phyloP scores from a whole-genome alignment of 2,329 filamentous ascomycete genomes.

The Zasmidium cellare region DNA sequence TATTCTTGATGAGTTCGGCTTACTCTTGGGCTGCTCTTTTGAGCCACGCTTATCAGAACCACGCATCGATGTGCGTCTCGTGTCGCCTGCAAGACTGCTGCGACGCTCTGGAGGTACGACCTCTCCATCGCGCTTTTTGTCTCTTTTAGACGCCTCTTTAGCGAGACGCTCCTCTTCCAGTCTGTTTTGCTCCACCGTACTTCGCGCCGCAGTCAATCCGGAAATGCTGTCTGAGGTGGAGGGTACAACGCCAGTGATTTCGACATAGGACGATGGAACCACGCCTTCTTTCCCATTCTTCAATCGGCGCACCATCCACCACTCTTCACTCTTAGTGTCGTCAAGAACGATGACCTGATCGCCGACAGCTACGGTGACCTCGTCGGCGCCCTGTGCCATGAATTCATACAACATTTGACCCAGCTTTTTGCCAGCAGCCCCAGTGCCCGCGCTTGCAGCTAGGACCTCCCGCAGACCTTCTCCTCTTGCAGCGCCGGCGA shows the following conservation, averaged over 20 bases:
- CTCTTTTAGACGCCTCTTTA: slow-evolving; percentile 71
- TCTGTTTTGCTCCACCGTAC: slow-evolving; percentile 73
- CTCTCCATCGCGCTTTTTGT: slow-evolving; percentile 57
- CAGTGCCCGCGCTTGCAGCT: slow-evolving; percentile 69
- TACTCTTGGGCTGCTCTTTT: slow-evolving; percentile 60
- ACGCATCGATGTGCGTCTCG: slow-evolving; percentile 21
- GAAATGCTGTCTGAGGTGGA: slow-evolving; percentile 50
- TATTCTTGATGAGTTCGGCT: slow-evolving; percentile 79
- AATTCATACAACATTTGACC: slow-evolving; percentile 92
- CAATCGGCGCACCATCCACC: slow-evolving; percentile 91
- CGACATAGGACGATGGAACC: slow-evolving; percentile 93
- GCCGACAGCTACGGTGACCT: slow-evolving; percentile 85
- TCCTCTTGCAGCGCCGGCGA: slow-evolving; percentile 82
- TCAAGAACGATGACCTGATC: slow-evolving; percentile 92
- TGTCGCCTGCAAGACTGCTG: slow-evolving; percentile 67
- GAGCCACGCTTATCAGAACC: slow-evolving; percentile 48
- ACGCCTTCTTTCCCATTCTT: slow-evolving; percentile 95
- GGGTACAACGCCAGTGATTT: slow-evolving; percentile 70
- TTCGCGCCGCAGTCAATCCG: slow-evolving; percentile 62
- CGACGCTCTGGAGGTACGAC: slow-evolving; percentile 73
- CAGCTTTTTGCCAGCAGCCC: slow-evolving; percentile 65
- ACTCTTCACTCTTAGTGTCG: slow-evolving; percentile 90
- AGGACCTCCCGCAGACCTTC: slow-evolving; percentile 83
- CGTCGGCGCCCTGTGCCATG: slow-evolving; percentile 92
- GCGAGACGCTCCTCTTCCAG: slow-evolving; percentile 81